Conservation (phyloP, 371 early-diverging fungal species). For the Dichotomocladium elegans region DNA sequence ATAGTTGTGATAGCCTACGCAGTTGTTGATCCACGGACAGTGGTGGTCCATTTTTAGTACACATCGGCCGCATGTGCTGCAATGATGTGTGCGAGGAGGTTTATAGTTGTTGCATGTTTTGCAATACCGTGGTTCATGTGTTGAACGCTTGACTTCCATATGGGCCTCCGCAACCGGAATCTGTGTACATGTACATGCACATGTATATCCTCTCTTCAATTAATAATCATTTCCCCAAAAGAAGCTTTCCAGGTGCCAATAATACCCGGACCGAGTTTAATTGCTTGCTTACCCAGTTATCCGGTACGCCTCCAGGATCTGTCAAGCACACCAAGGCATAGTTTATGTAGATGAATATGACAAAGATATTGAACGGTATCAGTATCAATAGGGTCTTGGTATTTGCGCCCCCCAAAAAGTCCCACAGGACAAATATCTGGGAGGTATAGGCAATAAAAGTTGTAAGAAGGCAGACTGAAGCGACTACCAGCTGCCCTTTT, state of each 20-base stretch:
- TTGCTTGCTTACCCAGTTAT: conserved; percentile 51
- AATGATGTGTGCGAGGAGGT: conserved; percentile 85
- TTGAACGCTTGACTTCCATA: conserved; percentile 70
- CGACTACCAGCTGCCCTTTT: conserved; percentile 30
- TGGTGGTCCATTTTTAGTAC: conserved; percentile 94
- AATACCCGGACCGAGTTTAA: not conserved
- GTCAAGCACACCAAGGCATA: conserved; percentile 77
- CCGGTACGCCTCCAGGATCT: conserved; percentile 80
- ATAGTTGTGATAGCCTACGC: conserved; percentile 89
- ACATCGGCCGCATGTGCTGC: conserved; percentile 74
- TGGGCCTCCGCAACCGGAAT: conserved; percentile 49
- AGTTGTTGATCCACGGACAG: conserved; percentile 97
- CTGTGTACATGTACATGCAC: conserved; percentile 8
- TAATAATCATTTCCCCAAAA: too few relatives aligned
- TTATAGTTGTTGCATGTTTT: conserved; percentile 72
- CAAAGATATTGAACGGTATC: conserved; percentile 63
- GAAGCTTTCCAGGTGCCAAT: too few relatives aligned
- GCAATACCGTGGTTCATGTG: conserved; percentile 71
- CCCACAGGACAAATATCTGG: conserved; percentile 41
- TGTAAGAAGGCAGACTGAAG: conserved; percentile 19
- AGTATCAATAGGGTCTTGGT: conserved; percentile 39
- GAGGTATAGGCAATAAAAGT: conserved; percentile 34
- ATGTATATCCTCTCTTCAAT: not conserved
- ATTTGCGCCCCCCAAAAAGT: conserved; percentile 21
- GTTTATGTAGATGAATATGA: conserved; percentile 69